Evolutionary conservation across 495 filamentous ascomycete species (phyloP).

Genomic region (Paragyromitra xinjiangensis): DNA sequence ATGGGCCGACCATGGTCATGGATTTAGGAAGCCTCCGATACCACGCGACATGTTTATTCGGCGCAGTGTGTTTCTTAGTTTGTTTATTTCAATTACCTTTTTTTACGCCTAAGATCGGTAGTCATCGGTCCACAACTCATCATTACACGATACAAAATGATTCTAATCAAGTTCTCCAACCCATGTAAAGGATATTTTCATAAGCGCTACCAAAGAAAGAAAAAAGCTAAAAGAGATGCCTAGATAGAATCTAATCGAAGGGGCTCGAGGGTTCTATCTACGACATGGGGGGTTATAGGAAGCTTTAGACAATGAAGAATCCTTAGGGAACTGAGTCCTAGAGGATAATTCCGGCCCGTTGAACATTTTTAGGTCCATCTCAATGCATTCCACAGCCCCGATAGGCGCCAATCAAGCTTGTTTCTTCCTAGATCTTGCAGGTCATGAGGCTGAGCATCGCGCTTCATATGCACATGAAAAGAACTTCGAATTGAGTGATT

Average conservation of each 20-base stretch:
- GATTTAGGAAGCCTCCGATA: not conserved
- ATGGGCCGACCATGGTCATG: not conserved
- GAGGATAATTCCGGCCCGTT: not conserved
- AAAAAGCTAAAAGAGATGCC: not conserved
- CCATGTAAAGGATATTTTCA: not conserved
- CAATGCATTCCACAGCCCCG: constrained; percentile 9
- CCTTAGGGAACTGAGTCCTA: not conserved
- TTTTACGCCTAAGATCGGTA: not conserved
- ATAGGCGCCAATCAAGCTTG: not conserved
- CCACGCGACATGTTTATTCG: not conserved
- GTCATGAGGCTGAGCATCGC: not conserved
- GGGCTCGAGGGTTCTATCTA: not conserved
- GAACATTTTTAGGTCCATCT: constrained; percentile 9
- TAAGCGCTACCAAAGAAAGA: not conserved
- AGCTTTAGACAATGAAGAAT: not conserved
- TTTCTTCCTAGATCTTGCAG: not conserved
- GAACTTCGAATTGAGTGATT: not conserved
- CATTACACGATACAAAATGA: not conserved
- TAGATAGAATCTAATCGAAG: not conserved
- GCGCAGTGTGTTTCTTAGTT: not conserved
- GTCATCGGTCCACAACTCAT: not conserved
- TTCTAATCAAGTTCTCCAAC: not conserved
- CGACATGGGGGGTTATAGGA: not conserved
- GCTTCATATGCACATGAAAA: not conserved
- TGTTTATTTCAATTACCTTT: not conserved